Percentiles rank a stretch among this genome's conserved stretches.
Evolutionary conservation across 2,329 filamentous ascomycete genomes (phyloP).

Genomic region (Trichophyton mentagrophytes): DNA sequence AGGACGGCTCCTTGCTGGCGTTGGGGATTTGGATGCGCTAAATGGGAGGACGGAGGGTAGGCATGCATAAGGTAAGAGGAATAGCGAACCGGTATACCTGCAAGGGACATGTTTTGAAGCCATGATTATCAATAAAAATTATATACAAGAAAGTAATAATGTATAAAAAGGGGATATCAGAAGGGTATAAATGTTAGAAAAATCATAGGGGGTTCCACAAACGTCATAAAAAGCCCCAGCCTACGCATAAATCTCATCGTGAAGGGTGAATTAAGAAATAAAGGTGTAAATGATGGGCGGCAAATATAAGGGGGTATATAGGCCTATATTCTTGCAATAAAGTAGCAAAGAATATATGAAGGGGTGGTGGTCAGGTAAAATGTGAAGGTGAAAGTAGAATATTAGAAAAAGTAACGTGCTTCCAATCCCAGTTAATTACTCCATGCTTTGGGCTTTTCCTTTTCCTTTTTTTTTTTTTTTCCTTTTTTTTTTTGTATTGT

Average conservation of each 20-base stretch:
- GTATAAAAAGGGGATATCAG: neutral
- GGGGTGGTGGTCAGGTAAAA: neutral
- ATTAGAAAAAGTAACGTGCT: neutral
- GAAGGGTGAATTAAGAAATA: neutral
- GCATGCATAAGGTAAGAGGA: neutral
- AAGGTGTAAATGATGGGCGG: neutral
- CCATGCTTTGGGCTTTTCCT: neutral
- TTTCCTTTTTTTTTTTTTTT: no score
- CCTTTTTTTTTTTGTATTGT: neutral
- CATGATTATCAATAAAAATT: neutral
- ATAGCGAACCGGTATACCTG: neutral
- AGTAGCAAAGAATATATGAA: neutral
- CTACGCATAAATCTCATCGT: conserved; percentile 4
- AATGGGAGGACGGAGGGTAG: neutral
- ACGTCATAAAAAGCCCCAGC: neutral
- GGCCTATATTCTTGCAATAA: neutral
- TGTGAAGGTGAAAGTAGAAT: neutral
- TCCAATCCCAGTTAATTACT: neutral
- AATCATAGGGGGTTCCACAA: neutral
- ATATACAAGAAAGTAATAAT: neutral
- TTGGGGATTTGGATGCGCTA: neutral
- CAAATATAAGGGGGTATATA: neutral
- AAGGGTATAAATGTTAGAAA: conserved; percentile 4
- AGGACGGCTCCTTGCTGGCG: no score
- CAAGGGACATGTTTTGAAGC: neutral